These are phyloP conservation scores for Hypholoma fasciculare DNA, from an alignment of 768 basidiomycete species.

Conservation along the genomic window DNA sequence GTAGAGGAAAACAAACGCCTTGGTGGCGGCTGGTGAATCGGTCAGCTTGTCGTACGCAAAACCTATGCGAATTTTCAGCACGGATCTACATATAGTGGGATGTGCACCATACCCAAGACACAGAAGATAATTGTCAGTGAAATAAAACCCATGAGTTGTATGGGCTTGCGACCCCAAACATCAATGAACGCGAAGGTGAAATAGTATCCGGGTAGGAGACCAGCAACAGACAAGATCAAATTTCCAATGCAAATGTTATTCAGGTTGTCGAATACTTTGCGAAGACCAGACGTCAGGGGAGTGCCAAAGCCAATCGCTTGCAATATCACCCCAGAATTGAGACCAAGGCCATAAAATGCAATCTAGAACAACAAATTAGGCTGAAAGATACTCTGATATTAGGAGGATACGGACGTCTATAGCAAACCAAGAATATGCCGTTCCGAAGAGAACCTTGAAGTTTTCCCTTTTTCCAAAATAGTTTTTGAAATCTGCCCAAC, in stretches of 20 bases:
- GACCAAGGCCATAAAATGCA: constrained; percentile 86
- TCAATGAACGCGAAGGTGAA: constrained; percentile 65
- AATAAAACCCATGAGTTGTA: constrained; percentile 78
- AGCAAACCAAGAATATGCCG: constrained; percentile 87
- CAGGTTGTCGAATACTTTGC: constrained; percentile 54
- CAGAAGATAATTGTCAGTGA: constrained; percentile 68
- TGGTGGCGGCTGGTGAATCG: constrained; percentile 36
- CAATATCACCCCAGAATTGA: constrained; percentile 81
- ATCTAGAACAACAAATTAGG: constrained; percentile 42
- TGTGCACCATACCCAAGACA: constrained; percentile 53
- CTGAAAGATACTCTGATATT: not conserved
- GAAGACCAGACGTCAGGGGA: constrained; percentile 30
- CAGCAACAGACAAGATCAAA: constrained; percentile 72
- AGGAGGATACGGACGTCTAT: constrained; percentile 57
- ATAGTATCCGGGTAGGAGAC: constrained; percentile 84
- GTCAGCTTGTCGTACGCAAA: constrained; percentile 65
- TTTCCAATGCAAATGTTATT: constrained; percentile 73
- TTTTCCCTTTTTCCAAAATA: constrained; percentile 80
- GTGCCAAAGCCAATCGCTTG: constrained; percentile 73
- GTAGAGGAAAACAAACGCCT: constrained; percentile 81
- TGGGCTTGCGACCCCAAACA: constrained; percentile 77
- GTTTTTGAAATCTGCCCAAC: constrained; percentile 60
- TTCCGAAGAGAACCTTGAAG: constrained; percentile 76
- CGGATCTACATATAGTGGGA: constrained; percentile 13
- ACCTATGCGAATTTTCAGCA: constrained; percentile 34